phyloP scores from a whole-genome alignment of 768 basidiomycete species.

The Chalciporus chontae region DNA sequence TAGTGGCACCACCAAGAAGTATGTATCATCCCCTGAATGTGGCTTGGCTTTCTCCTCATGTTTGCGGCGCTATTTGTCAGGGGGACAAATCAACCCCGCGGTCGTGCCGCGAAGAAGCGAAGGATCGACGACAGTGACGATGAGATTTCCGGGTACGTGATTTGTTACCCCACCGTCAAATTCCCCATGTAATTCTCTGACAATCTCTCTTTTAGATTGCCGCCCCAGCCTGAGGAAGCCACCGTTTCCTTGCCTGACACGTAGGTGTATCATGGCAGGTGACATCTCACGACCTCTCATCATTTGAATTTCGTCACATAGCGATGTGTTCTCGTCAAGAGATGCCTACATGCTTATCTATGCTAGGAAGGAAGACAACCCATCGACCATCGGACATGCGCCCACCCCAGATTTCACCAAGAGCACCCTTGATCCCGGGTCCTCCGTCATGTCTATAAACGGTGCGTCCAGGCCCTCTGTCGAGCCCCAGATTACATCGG shows the following conservation, averaged over 20 bases:
- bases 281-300: constrained; percentile 11
- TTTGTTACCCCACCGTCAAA: constrained; percentile 10
- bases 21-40: constrained; percentile 7
- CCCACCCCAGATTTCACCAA: constrained; percentile 14
- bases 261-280: constrained; percentile 78
- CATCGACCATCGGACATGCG: constrained; percentile 12
- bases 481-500: constrained; percentile 8
- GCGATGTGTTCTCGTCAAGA: constrained; percentile 60
- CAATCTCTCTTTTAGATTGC: constrained; percentile 17
- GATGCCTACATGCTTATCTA: constrained; percentile 98
- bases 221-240: constrained; percentile 14
- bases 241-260: constrained; percentile 23
- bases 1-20: constrained; percentile 27
- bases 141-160: constrained; percentile 36
- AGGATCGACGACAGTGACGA: constrained; percentile 61
- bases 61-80: constrained; percentile 13
- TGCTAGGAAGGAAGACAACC: constrained; percentile 40
- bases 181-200: constrained; percentile 15
- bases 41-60: neutral
- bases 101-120: constrained; percentile 43
- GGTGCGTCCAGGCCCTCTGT: constrained; percentile 15
- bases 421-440: constrained; percentile 14
- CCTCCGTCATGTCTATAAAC: constrained; percentile 18
- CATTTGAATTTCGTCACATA: constrained; percentile 26
- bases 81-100: constrained; percentile 30